Evolutionary conservation across 495 filamentous ascomycete species (phyloP).

Genomic region (Daldinia decipiens): DNA sequence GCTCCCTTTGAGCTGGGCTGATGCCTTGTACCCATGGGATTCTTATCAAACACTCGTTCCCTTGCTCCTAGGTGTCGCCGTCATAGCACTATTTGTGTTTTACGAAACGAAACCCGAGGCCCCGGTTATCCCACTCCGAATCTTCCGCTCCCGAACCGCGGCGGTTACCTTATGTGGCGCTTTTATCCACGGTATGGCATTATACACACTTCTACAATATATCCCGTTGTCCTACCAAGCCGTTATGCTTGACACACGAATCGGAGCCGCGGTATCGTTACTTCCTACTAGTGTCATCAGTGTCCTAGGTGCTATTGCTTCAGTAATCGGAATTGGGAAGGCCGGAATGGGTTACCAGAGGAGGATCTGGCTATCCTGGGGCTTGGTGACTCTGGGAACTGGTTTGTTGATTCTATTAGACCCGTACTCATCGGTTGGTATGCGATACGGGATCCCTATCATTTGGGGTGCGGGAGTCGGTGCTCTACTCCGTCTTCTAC

Average conservation of each 20-base stretch:
- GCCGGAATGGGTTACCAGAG: conserved; percentile 40
- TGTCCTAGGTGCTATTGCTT: conserved; percentile 39
- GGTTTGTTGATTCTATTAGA: conserved; percentile 45
- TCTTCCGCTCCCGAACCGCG: conserved; percentile 50
- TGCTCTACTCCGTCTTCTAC: conserved; percentile 38
- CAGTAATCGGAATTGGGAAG: conserved; percentile 38
- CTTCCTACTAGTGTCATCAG: conserved; percentile 42
- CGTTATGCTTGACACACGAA: conserved; percentile 45
- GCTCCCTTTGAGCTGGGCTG: conserved; percentile 58
- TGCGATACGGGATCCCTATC: conserved; percentile 43
- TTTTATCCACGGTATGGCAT: conserved; percentile 50
- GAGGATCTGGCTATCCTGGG: conserved; percentile 45
- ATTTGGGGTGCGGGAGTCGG: conserved; percentile 48
- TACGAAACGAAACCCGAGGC: conserved; percentile 49
- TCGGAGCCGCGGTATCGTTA: conserved; percentile 45
- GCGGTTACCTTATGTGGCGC: conserved; percentile 41
- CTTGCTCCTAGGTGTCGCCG: conserved; percentile 49
- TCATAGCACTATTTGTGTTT: conserved; percentile 49
- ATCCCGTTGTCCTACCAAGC: conserved; percentile 54
- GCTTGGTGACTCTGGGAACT: conserved; percentile 33
- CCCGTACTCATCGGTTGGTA: conserved; percentile 20
- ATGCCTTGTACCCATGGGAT: conserved; percentile 54
- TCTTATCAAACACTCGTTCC: conserved; percentile 54
- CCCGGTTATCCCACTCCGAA: conserved; percentile 50
- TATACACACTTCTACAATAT: conserved; percentile 50